These are phyloP conservation scores for Mitragyna speciosa DNA, from an alignment of 257 asterid genomes.

Conservation along the genomic window DNA sequence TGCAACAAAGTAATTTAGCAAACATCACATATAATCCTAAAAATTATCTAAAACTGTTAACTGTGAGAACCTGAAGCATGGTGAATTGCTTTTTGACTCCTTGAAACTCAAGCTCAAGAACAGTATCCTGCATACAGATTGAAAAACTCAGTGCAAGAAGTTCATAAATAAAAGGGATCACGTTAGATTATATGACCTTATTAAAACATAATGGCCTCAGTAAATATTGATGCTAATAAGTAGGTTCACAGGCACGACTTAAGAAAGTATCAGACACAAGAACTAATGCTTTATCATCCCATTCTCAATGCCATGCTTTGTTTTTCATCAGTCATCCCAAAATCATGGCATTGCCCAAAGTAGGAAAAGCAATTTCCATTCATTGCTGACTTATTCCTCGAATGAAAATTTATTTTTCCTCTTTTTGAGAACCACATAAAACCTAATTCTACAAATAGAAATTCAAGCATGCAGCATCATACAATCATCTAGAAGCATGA, in stretches of 20 bases:
- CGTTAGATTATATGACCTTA: background rate
- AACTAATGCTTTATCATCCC: background rate
- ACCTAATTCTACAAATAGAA: background rate
- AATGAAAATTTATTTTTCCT: background rate
- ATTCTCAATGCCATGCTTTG: background rate
- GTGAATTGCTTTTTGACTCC: constrained; percentile 89
- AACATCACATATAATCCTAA: background rate
- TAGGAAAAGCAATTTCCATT: background rate
- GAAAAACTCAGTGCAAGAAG: constrained; percentile 22
- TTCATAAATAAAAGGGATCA: background rate
- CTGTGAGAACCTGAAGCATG: constrained; percentile 82
- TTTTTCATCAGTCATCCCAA: background rate
- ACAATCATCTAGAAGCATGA: background rate
- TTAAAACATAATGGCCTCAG: background rate
- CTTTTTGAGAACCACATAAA: background rate
- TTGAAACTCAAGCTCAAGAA: constrained; percentile 98
- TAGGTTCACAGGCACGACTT: background rate
- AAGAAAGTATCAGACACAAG: background rate
- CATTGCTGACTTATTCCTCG: background rate
- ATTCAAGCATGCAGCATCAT: background rate
- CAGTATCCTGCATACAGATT: constrained; percentile 73
- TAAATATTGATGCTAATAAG: background rate
- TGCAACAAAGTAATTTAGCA: background rate
- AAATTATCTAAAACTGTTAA: background rate
- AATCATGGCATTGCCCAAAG: background rate